Conservation (phyloP, 257 asterid species). For the Capsicum chinense region DNA sequence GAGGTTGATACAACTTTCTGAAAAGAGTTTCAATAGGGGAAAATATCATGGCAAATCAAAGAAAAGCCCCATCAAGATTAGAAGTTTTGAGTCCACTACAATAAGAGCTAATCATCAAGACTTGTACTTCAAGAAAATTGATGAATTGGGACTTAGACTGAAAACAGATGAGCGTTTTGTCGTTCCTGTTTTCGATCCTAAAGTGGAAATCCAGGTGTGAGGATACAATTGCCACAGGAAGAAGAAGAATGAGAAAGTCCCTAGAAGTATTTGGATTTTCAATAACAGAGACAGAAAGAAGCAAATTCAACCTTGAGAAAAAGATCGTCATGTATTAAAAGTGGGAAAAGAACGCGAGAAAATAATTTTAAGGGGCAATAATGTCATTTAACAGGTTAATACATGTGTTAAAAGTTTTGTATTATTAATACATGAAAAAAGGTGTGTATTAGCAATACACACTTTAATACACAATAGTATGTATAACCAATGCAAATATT, state of each 20-base stretch:
- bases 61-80: slow-evolving; percentile 14
- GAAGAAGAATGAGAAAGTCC: slow-evolving; percentile 41
- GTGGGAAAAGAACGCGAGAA: too few species aligned
- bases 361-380: too few species aligned
- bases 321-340: slow-evolving; percentile 36
- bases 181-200: slow-evolving; percentile 39
- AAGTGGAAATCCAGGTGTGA: slow-evolving; percentile 31
- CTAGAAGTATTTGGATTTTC: slow-evolving; percentile 54
- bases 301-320: slow-evolving; percentile 40
- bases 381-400: too few species aligned
- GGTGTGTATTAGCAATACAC: too few species aligned
- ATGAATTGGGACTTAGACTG: slow-evolving; percentile 30
- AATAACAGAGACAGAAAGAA: slow-evolving; percentile 33
- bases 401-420: too few species aligned
- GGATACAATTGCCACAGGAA: slow-evolving; percentile 31
- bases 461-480: too few species aligned
- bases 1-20: slow-evolving; percentile 39
- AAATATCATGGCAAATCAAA: slow-evolving; percentile 32
- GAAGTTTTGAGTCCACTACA: not conserved
- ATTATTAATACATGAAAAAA: too few species aligned
- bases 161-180: slow-evolving; percentile 32
- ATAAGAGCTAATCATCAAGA: slow-evolving; percentile 24
- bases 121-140: slow-evolving; percentile 33
- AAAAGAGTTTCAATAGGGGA: slow-evolving; percentile 35
- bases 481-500: too few species aligned